Conservation (phyloP, 768 basidiomycete genomes). For the Trametes cingulata region DNA sequence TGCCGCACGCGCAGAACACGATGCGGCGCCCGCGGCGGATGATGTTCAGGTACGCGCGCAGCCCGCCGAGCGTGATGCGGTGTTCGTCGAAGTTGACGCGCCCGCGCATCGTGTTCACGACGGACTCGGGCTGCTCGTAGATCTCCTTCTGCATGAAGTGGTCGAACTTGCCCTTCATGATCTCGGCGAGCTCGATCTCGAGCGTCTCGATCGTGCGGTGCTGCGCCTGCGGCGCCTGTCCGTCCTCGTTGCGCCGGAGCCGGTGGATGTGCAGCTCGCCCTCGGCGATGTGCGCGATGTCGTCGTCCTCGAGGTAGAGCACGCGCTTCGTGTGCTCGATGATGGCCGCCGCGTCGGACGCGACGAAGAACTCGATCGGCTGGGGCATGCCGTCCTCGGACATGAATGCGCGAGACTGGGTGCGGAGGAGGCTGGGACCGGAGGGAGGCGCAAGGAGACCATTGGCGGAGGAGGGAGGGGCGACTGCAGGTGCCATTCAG, state of each 20-base stretch:
- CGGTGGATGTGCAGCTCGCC: conserved; percentile 99
- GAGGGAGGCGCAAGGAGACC: conserved; percentile 69
- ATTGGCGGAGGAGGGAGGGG: conserved; percentile 46
- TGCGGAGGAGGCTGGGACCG: conserved; percentile 81
- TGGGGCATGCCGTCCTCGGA: conserved; percentile 98
- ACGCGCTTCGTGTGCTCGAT: conserved; percentile 99
- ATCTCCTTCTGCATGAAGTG: conserved; percentile 99
- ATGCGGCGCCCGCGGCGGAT: conserved; percentile 94
- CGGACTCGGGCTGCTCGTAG: conserved; percentile 98
- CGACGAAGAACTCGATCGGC: conserved; percentile 99
- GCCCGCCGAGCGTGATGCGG: conserved; percentile 90
- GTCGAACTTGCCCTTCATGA: conserved; percentile 99
- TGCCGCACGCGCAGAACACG: conserved; percentile 98
- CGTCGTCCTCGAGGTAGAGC: conserved; percentile 97
- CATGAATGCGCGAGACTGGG: conserved; percentile 97
- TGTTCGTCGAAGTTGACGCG: conserved; percentile 97
- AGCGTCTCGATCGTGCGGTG: conserved; percentile 97
- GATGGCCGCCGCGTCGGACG: conserved; percentile 94
- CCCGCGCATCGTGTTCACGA: conserved; percentile 99
- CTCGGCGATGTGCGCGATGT: conserved; percentile 96
- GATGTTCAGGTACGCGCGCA: conserved; percentile 92
- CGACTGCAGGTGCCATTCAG: conserved; percentile 27
- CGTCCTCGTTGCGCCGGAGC: conserved; percentile 85
- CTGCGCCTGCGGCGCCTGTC: conserved; percentile 53
- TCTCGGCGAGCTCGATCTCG: conserved; percentile 98